These are phyloP conservation scores for Colletotrichum sublineola DNA, from an alignment of 2,329 filamentous ascomycete genomes.

Conservation along the genomic window DNA sequence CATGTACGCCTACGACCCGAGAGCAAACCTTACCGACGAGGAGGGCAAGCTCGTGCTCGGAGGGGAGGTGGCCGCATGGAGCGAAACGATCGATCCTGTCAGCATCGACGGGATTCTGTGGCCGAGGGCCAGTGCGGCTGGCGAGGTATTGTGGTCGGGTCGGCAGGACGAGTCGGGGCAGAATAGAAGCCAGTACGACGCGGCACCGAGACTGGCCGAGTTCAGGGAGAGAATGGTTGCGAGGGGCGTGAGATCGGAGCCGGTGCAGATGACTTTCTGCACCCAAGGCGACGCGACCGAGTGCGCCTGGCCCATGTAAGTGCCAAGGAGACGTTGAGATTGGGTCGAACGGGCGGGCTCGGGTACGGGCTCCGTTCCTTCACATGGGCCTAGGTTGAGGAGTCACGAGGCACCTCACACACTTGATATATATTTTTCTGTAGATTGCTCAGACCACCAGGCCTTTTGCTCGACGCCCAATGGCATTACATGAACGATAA, in stretches of 20 bases:
- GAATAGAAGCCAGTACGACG: conserved; percentile 79
- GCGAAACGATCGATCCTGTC: conserved; percentile 81
- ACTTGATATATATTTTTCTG: conserved; percentile 4
- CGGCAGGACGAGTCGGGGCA: conserved; percentile 72
- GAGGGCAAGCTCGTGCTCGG: conserved; percentile 79
- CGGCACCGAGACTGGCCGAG: conserved; percentile 77
- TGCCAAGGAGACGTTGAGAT: not conserved
- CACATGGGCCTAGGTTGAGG: not conserved
- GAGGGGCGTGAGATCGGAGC: conserved; percentile 72
- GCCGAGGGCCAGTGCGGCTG: conserved; percentile 81
- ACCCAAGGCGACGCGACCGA: conserved; percentile 65
- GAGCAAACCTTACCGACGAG: conserved; percentile 71
- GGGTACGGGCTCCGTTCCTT: not conserved
- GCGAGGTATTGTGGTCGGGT: conserved; percentile 86
- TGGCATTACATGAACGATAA: not conserved
- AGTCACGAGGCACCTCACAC: not conserved
- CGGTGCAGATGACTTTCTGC: conserved; percentile 81
- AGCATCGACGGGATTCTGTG: conserved; percentile 83
- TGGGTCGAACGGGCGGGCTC: not conserved
- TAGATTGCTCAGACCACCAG: not conserved
- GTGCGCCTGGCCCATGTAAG: conserved; percentile 36
- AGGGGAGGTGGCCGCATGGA: conserved; percentile 86
- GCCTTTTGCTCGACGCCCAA: not conserved
- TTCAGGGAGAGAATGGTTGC: conserved; percentile 82
- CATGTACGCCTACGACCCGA: conserved; percentile 84